Percentiles rank a stretch among this genome's conserved stretches.
Conservation (phyloP, 495 filamentous ascomycete genomes). For the Neurospora intermedia region DNA sequence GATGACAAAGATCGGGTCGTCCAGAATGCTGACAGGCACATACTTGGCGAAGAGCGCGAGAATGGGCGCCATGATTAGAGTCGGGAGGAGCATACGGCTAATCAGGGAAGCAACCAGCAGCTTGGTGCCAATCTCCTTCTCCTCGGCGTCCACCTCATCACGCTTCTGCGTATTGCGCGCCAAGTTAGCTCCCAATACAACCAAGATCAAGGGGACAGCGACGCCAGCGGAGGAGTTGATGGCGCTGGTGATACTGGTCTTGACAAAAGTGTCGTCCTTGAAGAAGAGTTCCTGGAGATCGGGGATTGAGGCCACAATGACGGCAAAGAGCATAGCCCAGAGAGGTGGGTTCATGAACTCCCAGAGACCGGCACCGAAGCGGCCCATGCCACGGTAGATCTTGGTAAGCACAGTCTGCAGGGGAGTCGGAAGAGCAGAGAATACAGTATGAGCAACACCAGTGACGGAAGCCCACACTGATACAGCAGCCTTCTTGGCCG, state of each 20-base stretch:
- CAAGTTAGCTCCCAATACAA: constrained; percentile 92
- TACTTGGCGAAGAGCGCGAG: constrained; percentile 86
- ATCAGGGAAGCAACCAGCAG: constrained; percentile 78
- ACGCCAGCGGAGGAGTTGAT: constrained; percentile 77
- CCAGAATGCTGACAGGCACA: constrained; percentile 84
- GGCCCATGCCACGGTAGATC: constrained; percentile 28
- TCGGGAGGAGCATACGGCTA: constrained; percentile 86
- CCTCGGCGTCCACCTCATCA: constrained; percentile 51
- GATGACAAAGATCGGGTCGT: constrained; percentile 95
- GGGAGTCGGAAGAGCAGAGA: constrained; percentile 42
- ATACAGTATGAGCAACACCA: constrained; percentile 14
- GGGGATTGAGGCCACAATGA: constrained; percentile 86
- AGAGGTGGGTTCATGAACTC: constrained; percentile 97
- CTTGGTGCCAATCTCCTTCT: constrained; percentile 55
- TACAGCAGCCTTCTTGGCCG: constrained; percentile 7
- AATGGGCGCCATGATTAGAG: constrained; percentile 85
- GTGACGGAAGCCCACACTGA: constrained; percentile 30
- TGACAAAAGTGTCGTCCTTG: constrained; percentile 75
- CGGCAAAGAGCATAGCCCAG: constrained; percentile 88
- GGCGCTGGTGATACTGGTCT: constrained; percentile 85
- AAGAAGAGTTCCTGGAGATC: constrained; percentile 78
- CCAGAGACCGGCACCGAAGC: constrained; percentile 59
- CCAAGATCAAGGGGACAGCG: constrained; percentile 87
- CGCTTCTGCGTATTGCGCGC: constrained; percentile 59
- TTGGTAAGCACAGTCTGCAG: constrained; percentile 44